Percentiles rank a stretch among this genome's conserved stretches.
phyloP scores from a whole-genome alignment of 306 rosid species.

The Cicer arietinum region DNA sequence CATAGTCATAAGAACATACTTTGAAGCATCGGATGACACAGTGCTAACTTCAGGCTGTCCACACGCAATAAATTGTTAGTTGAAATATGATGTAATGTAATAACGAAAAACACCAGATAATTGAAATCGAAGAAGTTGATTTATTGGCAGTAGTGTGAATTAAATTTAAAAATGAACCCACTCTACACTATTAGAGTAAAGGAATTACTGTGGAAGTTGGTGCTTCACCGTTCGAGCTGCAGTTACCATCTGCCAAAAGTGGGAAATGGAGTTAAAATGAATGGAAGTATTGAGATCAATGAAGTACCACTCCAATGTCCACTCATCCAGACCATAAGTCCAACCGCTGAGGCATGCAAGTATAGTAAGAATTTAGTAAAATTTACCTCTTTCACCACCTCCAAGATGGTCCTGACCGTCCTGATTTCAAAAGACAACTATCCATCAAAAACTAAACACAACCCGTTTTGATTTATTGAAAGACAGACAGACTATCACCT shows the following conservation, averaged over 20 bases:
- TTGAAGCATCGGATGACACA: constrained; percentile 72
- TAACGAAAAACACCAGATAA: constrained; percentile 29
- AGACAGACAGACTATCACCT: constrained; percentile 64
- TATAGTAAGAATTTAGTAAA: constrained; percentile 28
- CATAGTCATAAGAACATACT: constrained; percentile 68
- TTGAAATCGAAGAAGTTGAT: constrained; percentile 36
- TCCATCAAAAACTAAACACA: constrained; percentile 42
- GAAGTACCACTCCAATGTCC: constrained; percentile 11
- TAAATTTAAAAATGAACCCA: constrained; percentile 39
- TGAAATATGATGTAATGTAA: constrained; percentile 35
- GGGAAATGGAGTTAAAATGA: constrained; percentile 38
- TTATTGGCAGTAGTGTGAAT: constrained; percentile 25
- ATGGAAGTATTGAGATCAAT: constrained; percentile 24
- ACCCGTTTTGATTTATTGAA: constrained; percentile 33
- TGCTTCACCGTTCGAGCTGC: constrained; percentile 43
- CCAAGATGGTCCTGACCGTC: constrained; percentile 45
- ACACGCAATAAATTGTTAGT: constrained; percentile 49
- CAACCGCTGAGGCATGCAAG: background rate
- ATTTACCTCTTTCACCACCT: constrained; percentile 53
- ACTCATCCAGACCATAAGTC: constrained; percentile 20
- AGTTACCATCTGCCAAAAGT: constrained; percentile 50
- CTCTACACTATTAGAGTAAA: constrained; percentile 36
- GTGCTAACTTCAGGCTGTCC: constrained; percentile 67
- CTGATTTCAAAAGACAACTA: constrained; percentile 48
- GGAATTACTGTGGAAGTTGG: constrained; percentile 50